These are phyloP conservation scores for Echeveria elegans DNA, from an alignment of 164 flowering plant species.

Conservation along the genomic window DNA sequence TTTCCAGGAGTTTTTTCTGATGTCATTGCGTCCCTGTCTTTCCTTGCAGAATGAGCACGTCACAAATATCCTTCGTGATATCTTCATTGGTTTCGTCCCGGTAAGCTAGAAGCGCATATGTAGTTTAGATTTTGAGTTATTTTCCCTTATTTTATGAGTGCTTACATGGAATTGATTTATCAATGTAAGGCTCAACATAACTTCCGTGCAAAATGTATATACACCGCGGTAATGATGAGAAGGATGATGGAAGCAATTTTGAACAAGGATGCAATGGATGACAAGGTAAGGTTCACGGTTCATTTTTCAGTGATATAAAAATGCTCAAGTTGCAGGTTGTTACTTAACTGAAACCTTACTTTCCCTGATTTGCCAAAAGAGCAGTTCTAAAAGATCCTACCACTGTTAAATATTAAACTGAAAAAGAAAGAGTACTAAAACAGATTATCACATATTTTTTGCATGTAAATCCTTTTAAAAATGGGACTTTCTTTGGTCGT, in stretches of 20 bases:
- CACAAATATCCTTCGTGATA: constrained; percentile 45
- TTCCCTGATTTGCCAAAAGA: neutral
- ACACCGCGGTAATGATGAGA: constrained; percentile 89
- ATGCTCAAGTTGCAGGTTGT: neutral
- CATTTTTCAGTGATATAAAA: neutral
- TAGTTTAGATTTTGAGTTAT: neutral
- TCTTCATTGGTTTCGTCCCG: constrained; percentile 78
- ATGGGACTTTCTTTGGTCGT: too few species aligned
- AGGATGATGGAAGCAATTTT: constrained; percentile 89
- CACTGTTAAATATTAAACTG: too few species aligned
- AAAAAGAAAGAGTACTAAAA: too few species aligned
- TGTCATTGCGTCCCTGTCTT: neutral
- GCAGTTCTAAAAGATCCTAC: too few species aligned
- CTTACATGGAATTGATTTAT: neutral
- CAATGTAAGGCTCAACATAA: constrained; percentile 24
- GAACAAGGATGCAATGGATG: constrained; percentile 86
- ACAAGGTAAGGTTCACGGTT: constrained; percentile 45
- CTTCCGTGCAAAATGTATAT: constrained; percentile 80
- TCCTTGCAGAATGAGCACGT: constrained; percentile 48
- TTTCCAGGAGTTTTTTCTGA: neutral
- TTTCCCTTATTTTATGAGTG: neutral
- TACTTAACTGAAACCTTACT: neutral
- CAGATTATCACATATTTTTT: too few species aligned
- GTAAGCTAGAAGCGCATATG: constrained; percentile 28
- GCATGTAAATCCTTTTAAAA: too few species aligned